Percentiles rank a stretch among this genome's conserved stretches.
Conservation (phyloP, 306 rosid species). For the Leucaena leucocephala region DNA sequence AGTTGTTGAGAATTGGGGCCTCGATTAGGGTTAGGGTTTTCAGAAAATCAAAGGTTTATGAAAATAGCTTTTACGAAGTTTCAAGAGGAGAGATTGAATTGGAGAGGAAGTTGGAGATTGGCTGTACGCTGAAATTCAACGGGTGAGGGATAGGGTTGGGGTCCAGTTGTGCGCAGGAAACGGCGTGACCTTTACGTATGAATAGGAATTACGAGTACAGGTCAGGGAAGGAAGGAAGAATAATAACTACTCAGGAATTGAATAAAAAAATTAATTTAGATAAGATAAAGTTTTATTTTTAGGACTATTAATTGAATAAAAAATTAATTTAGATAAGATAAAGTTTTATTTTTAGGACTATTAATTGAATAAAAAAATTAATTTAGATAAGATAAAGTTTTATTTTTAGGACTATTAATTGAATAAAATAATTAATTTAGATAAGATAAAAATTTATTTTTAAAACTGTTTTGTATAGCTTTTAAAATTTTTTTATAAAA, state of each 20-base stretch:
- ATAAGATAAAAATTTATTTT: no score
- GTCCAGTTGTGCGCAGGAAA: background rate
- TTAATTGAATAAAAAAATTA: no score
- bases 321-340: no score
- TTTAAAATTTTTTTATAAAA: no score
- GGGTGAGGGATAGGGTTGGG: background rate
- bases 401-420: no score
- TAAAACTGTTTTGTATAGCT: no score
- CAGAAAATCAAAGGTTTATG: background rate
- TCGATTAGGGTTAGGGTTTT: background rate
- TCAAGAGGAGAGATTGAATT: background rate
- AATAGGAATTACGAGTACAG: background rate
- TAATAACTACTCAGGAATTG: background rate
- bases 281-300: no score
- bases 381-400: no score
- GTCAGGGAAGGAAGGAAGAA: background rate
- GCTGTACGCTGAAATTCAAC: background rate
- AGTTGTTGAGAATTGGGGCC: slow-evolving; percentile 1
- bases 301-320: no score
- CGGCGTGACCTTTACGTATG: background rate
- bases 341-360: no score
- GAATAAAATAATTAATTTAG: no score
- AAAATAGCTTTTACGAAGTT: background rate
- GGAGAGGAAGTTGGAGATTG: background rate
- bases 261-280: no score